A percentile compares a stretch with the other conserved stretches of the same genome.
Conservation (phyloP, 2,329 filamentous ascomycete species). For the Aspergillus amoenus region DNA sequence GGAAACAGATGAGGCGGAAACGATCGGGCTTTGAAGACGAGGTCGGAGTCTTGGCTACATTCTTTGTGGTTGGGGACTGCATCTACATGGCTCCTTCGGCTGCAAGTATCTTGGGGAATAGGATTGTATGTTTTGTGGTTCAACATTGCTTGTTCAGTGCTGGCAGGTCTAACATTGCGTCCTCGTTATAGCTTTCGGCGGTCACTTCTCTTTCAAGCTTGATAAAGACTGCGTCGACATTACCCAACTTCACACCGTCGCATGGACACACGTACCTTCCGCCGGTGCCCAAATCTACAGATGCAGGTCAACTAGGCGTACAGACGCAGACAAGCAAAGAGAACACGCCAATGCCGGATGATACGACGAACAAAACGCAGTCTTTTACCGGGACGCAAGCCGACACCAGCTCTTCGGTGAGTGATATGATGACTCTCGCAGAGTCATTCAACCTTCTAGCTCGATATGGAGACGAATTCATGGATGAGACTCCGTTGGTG, state of each 20-base stretch:
- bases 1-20: constrained; percentile 56
- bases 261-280: constrained; percentile 61
- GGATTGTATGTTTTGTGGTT: constrained; percentile 45
- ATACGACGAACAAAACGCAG: constrained; percentile 26
- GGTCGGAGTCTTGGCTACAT: constrained; percentile 56
- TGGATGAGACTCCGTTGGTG: constrained; percentile 62
- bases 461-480: constrained; percentile 59
- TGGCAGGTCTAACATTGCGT: not conserved
- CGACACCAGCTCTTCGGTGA: constrained; percentile 25
- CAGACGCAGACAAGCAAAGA: constrained; percentile 49
- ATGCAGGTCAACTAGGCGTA: constrained; percentile 32
- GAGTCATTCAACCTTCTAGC: constrained; percentile 53
- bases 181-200: constrained; percentile 49
- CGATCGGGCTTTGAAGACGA: constrained; percentile 46
- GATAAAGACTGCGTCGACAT: constrained; percentile 52
- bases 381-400: constrained; percentile 24
- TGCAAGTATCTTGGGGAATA: constrained; percentile 56
- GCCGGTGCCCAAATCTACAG: constrained; percentile 43
- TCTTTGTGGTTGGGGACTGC: constrained; percentile 60
- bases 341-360: constrained; percentile 47
- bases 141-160: constrained; percentile 3
- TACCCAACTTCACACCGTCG: constrained; percentile 59
- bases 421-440: constrained; percentile 43
- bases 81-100: constrained; percentile 64
- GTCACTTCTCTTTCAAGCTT: constrained; percentile 57